phyloP scores from a whole-genome alignment of 108 stramenopile genomes.

The Nitzschia inconspicua region DNA sequence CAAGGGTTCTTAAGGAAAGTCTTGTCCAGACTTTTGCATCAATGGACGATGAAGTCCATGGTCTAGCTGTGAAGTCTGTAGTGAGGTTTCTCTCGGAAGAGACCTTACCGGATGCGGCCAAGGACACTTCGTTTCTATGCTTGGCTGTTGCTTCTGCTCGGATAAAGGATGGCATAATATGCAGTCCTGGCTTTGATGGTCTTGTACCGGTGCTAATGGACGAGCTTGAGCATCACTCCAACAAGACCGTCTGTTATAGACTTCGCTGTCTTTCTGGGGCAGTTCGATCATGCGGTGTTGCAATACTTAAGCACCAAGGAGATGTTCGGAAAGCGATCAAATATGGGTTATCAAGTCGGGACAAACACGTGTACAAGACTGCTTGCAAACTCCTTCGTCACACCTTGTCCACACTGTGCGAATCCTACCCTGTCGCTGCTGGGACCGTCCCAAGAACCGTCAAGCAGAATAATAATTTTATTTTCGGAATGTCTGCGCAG shows the following conservation, averaged over 20 bases:
- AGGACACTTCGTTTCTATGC: constrained; percentile 75
- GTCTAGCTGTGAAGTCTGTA: constrained; percentile 57
- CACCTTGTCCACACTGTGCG: constrained; percentile 71
- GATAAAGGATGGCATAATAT: constrained; percentile 18
- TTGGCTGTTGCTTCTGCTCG: constrained; percentile 70
- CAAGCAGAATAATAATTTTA: background rate
- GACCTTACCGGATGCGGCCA: constrained; percentile 72
- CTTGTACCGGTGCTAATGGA: constrained; percentile 65
- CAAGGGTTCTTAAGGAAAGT: constrained; percentile 74
- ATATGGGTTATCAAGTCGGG: constrained; percentile 56
- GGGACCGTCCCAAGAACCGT: constrained; percentile 28
- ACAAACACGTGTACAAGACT: constrained; percentile 79
- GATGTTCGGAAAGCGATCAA: constrained; percentile 48
- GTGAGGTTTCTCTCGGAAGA: constrained; percentile 67
- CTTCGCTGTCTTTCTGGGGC: constrained; percentile 79
- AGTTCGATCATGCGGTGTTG: constrained; percentile 60
- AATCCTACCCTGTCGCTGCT: constrained; percentile 58
- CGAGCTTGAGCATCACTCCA: constrained; percentile 64
- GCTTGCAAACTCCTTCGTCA: constrained; percentile 88
- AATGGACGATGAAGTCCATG: constrained; percentile 68
- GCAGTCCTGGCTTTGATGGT: constrained; percentile 72
- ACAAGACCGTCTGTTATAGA: constrained; percentile 71
- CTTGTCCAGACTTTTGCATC: constrained; percentile 73
- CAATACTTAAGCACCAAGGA: constrained; percentile 51
- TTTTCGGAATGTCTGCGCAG: constrained; percentile 44